Percentiles rank a stretch among this genome's conserved stretches.
Evolutionary conservation across 192 early-diverging fungal genomes (phyloP).

Genomic region (Tieghemiomyces parasiticus): DNA sequence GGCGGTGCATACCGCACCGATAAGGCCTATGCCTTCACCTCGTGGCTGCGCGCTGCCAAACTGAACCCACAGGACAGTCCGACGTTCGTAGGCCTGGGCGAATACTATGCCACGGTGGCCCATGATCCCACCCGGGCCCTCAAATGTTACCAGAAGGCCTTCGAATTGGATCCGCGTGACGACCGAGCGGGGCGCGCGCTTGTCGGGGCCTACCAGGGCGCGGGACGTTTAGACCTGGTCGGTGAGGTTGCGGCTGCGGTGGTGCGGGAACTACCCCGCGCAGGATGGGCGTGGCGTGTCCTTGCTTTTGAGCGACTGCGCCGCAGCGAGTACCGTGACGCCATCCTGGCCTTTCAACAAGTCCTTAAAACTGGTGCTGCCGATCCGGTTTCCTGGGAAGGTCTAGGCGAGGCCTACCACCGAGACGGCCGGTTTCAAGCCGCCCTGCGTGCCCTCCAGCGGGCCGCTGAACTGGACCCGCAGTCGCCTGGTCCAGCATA

Average conservation of each 20-base stretch:
- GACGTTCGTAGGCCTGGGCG: constrained; percentile 67
- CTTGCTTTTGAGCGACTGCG: constrained; percentile 58
- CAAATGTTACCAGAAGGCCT: constrained; percentile 71
- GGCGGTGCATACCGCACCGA: constrained; percentile 44
- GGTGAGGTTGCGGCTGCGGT: constrained; percentile 29
- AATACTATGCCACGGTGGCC: constrained; percentile 59
- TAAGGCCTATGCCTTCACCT: constrained; percentile 41
- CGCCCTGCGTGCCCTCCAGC: constrained; percentile 55
- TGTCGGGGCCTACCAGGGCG: constrained; percentile 40
- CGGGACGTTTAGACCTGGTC: constrained; percentile 28
- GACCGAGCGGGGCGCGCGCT: constrained; percentile 48
- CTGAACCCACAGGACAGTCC: constrained; percentile 39
- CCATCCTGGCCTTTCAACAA: constrained; percentile 62
- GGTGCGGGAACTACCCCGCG: constrained; percentile 23
- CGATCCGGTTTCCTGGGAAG: constrained; percentile 58
- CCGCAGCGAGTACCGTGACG: constrained; percentile 26
- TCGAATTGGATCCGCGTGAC: constrained; percentile 50
- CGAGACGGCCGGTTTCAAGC: constrained; percentile 53
- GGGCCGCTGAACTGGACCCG: constrained; percentile 51
- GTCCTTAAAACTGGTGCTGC: constrained; percentile 57
- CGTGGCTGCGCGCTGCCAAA: constrained; percentile 58
- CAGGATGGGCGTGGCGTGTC: constrained; percentile 64
- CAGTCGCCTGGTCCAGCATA: constrained; percentile 24
- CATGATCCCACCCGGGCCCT: constrained; percentile 48
- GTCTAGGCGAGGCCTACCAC: constrained; percentile 58